Evolutionary conservation across 176 grass and related monocot genomes (phyloP).

Genomic region (Tuctoria greenei): DNA sequence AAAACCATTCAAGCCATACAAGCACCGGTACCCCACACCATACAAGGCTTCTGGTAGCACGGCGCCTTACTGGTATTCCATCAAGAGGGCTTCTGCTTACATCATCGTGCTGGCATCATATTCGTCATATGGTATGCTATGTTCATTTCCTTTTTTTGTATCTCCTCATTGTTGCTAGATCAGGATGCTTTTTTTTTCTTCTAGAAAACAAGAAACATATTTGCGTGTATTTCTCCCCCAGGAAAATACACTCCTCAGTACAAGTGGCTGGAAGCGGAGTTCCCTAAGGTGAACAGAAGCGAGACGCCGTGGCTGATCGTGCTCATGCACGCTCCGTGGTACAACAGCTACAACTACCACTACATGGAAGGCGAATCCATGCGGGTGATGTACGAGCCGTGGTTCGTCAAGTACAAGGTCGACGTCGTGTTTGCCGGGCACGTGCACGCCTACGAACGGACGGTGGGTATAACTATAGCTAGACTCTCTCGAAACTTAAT

Average conservation of each 20-base stretch:
- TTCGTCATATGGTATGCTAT: conserved; percentile 69
- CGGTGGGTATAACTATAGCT: conserved; percentile 29
- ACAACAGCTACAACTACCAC: conserved; percentile 95
- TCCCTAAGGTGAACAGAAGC: conserved; percentile 83
- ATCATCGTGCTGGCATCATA: conserved; percentile 87
- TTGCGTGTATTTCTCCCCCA: background rate
- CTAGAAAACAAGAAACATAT: no score
- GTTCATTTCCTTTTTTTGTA: background rate
- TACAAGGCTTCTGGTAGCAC: conserved; percentile 75
- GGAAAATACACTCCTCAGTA: conserved; percentile 89
- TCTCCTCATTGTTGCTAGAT: no score
- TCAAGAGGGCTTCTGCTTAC: conserved; percentile 82
- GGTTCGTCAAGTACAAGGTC: conserved; percentile 93
- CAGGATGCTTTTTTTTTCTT: no score
- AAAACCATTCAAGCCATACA: conserved; percentile 75
- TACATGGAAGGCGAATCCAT: conserved; percentile 97
- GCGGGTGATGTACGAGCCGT: conserved; percentile 85
- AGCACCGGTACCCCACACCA: conserved; percentile 60
- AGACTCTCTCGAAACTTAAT: no score
- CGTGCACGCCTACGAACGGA: conserved; percentile 92
- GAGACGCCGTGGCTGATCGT: conserved; percentile 93
- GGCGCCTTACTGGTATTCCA: conserved; percentile 84
- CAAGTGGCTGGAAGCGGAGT: conserved; percentile 80
- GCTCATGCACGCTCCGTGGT: conserved; percentile 92
- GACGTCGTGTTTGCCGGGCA: conserved; percentile 83